Base-by-base conservation (phyloP, 352 stramenopile species). In the Blastocystis sp. region DNA sequence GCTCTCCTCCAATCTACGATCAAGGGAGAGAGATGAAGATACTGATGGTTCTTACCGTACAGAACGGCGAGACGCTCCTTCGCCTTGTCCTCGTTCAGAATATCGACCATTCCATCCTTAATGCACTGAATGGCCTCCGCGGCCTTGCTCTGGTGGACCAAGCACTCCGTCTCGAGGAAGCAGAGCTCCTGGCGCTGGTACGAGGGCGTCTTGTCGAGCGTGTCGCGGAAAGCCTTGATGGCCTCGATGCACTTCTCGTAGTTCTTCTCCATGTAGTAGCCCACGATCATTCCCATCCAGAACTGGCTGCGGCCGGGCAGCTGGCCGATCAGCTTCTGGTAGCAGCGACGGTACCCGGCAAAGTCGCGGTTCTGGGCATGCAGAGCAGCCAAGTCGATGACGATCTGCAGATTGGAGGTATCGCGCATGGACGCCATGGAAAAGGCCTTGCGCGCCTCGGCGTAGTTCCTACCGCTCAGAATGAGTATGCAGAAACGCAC, bases 221-320 rank as follows among this genome's bases (percentile, higher is more conserved):
- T 84, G 21, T 45, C 74, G 28, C 74, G 74, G 66, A 69, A 84
- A 14, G 60, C 34, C 2, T 67, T 14, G 48, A 84, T 84, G 0
- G 60, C 74, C 9, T 84, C 74, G 1, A 84, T 34, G 40, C 74
- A 84, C 48, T 70, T 61, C 21, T 53, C 28, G 74, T 84, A 84
- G n/a, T 84, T 84, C 2, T 34, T 53, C 41, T 84, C 74, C 23
- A 66, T 28, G 45, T 69, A 84, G 45, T 66, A 67, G 28, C 74
- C 74, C 2, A 84, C 43, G 21, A 84, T 84, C 45, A 84, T 56
- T n/a, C 74, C 74, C 19, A 84, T 38, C 74, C 74, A 84, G 41
- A 70, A 84, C 21, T 84, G 65, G 1, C n/a, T 43, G 21, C 74
- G 53, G 23, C 60, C 60, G 5, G 74, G 41, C 19, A 84, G 52